phyloP scores from a whole-genome alignment of 83 land plant species.

The Picea abies region DNA sequence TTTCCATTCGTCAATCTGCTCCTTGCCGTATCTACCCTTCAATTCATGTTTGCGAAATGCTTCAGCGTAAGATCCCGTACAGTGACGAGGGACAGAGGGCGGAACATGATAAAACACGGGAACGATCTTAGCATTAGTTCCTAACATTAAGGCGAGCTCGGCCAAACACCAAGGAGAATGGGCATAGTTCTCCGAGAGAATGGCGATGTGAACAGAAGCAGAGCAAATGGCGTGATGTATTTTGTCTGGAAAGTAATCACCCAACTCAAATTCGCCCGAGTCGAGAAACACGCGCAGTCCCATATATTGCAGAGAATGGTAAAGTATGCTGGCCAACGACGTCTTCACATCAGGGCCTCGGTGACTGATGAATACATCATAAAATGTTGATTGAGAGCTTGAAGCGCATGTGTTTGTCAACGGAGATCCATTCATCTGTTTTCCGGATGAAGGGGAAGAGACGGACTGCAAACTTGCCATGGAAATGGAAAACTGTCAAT shows the following conservation, averaged over 20 bases:
- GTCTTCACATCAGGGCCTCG: neutral
- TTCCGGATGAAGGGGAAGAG: too few relatives aligned
- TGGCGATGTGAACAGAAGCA: neutral
- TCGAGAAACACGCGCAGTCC: neutral
- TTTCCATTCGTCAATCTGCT: neutral
- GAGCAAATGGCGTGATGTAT: neutral
- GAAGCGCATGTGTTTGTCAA: too few relatives aligned
- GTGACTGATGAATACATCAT: neutral
- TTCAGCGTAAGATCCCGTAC: neutral
- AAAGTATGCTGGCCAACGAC: neutral
- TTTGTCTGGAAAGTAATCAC: neutral
- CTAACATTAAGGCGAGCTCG: neutral
- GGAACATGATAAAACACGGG: neutral
- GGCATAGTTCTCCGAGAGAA: neutral
- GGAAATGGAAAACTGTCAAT: too few relatives aligned
- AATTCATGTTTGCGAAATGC: neutral
- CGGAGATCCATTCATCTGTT: too few relatives aligned
- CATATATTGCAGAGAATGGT: neutral
- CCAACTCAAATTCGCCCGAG: neutral
- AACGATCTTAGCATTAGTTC: neutral
- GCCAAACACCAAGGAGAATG: neutral
- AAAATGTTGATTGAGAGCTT: neutral
- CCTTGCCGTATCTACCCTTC: neutral
- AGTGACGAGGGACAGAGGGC: neutral
- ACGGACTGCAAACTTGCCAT: too few relatives aligned